Conservation (phyloP, 495 filamentous ascomycete species). For the Thozetella sp. region DNA sequence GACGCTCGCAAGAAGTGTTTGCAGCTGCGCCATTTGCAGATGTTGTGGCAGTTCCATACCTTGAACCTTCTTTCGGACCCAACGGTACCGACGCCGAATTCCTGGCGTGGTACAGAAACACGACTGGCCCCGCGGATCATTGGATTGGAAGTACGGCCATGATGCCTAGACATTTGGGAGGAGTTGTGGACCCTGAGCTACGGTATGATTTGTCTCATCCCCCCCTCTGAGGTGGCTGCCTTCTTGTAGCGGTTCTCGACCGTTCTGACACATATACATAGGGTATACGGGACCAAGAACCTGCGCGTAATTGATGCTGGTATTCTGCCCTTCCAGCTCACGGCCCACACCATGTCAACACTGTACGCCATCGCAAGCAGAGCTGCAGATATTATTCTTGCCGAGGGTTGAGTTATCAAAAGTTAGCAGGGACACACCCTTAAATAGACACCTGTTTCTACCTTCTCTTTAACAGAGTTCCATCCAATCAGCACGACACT, state of each 20-base stretch:
- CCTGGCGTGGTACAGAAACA: slow-evolving; percentile 5
- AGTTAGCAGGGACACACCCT: no score
- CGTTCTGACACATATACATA: slow-evolving; percentile 7
- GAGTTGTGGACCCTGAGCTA: slow-evolving; percentile 49
- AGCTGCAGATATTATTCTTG: slow-evolving; percentile 51
- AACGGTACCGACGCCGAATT: slow-evolving; percentile 30
- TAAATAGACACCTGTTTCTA: no score
- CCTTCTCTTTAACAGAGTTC: no score
- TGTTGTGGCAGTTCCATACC: slow-evolving; percentile 4
- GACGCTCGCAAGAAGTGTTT: slow-evolving; percentile 16
- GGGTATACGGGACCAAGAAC: slow-evolving; percentile 49
- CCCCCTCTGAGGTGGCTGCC: not conserved
- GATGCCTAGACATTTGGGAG: slow-evolving; percentile 32
- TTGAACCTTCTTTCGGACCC: slow-evolving; percentile 4
- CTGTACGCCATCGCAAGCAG: slow-evolving; percentile 58
- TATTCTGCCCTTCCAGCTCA: slow-evolving; percentile 46
- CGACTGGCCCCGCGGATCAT: slow-evolving; percentile 14
- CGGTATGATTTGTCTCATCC: not conserved
- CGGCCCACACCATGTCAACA: slow-evolving; percentile 45
- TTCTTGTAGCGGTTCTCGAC: not conserved
- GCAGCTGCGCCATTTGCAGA: slow-evolving; percentile 9
- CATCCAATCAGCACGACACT: no score
- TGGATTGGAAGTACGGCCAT: slow-evolving; percentile 31
- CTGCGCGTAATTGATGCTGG: slow-evolving; percentile 52
- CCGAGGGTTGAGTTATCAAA: no score